Conservation (phyloP, 345 rosid species). For the Microcos paniculata region DNA sequence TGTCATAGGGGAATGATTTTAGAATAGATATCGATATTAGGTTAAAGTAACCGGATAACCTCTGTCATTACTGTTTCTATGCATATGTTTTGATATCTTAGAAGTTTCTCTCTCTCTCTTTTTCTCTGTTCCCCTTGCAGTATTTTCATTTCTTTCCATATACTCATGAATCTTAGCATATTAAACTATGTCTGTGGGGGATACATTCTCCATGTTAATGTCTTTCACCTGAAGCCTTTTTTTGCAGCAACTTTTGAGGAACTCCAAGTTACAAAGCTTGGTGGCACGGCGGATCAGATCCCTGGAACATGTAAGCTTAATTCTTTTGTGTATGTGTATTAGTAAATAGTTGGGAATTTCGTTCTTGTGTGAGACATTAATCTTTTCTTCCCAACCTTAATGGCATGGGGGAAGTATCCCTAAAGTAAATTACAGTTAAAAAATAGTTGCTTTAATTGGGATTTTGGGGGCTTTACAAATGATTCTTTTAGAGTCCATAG, state of each 20-base stretch:
- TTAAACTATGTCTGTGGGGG: background rate
- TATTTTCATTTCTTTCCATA: background rate
- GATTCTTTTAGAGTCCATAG: background rate
- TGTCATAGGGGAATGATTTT: background rate
- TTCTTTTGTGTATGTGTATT: constrained; percentile 13
- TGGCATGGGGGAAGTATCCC: background rate
- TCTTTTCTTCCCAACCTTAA: background rate
- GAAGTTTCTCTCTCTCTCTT: background rate
- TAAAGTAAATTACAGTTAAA: background rate
- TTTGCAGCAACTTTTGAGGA: constrained; percentile 64
- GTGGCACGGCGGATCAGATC: constrained; percentile 64
- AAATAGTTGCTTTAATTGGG: background rate
- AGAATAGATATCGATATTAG: background rate
- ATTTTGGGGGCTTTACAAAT: background rate
- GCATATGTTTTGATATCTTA: background rate
- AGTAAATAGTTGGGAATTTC: background rate
- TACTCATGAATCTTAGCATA: background rate
- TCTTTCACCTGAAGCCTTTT: constrained; percentile 6
- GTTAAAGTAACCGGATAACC: background rate
- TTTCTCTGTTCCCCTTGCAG: background rate
- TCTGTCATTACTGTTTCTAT: background rate
- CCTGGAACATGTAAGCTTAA: constrained; percentile 57
- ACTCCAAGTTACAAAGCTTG: constrained; percentile 62
- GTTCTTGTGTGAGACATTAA: background rate
- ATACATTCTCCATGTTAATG: background rate